Percentiles rank a stretch among this genome's conserved stretches.
phyloP scores from a whole-genome alignment of 768 basidiomycete genomes.

The Lanmaoa rubissima region DNA sequence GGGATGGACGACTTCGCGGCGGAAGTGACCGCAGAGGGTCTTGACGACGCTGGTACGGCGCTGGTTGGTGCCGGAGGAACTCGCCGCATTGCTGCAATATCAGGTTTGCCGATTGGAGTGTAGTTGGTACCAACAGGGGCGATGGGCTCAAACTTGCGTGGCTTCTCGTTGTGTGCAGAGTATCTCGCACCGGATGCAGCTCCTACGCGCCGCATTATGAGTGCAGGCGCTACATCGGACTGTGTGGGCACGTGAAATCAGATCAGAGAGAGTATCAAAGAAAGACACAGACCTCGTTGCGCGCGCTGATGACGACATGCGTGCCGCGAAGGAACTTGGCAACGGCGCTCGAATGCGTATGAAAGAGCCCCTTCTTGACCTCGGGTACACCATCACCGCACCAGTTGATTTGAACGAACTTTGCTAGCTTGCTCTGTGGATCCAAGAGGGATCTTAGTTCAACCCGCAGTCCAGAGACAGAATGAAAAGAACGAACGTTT shows the following conservation, averaged over 20 bases:
- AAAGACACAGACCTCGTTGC: constrained; percentile 66
- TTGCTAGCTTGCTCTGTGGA: constrained; percentile 71
- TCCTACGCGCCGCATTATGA: constrained; percentile 86
- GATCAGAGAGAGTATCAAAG: background rate
- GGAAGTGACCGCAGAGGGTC: background rate
- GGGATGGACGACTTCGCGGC: constrained; percentile 34
- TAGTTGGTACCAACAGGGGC: constrained; percentile 78
- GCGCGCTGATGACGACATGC: constrained; percentile 83
- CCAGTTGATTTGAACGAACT: constrained; percentile 97
- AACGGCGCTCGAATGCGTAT: constrained; percentile 81
- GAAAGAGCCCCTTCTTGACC: constrained; percentile 88
- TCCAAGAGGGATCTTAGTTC: background rate
- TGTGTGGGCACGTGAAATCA: constrained; percentile 25
- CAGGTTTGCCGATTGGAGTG: constrained; percentile 70
- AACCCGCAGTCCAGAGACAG: background rate
- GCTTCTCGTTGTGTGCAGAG: constrained; percentile 74
- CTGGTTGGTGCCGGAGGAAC: constrained; percentile 33
- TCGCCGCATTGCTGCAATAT: constrained; percentile 60
- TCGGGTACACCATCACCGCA: constrained; percentile 96
- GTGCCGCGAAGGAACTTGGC: constrained; percentile 77
- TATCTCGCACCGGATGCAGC: constrained; percentile 91
- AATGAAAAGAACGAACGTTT: constrained; percentile 52
- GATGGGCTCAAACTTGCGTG: constrained; percentile 75
- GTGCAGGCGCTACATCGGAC: constrained; percentile 75
- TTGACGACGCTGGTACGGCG: background rate